Percentiles rank a stretch among this genome's conserved stretches.
These are phyloP conservation scores for Paecilomyces dactylethromorphus DNA, from an alignment of 2,329 filamentous ascomycete genomes.

Conservation along the genomic window DNA sequence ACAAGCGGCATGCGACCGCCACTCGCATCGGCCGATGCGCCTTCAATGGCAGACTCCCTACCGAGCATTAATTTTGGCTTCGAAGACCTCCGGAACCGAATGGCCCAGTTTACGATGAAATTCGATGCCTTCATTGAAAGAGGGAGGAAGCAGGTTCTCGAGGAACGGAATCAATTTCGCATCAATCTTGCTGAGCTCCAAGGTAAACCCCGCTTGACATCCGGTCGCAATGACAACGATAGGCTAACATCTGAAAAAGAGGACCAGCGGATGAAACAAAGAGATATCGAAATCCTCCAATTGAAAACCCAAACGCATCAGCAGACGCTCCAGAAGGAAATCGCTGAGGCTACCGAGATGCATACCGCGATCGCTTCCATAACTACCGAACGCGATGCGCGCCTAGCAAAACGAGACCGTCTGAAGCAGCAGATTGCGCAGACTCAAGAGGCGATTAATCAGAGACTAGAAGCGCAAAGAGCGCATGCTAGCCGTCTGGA, in stretches of 20 bases:
- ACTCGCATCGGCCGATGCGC: constrained; percentile 45
- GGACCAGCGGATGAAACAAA: constrained; percentile 83
- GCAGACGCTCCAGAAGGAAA: constrained; percentile 52
- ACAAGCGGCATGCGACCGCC: constrained; percentile 48
- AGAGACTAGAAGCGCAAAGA: constrained; percentile 40
- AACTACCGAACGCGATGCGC: constrained; percentile 49
- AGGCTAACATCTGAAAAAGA: constrained; percentile 46
- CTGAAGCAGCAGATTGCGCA: constrained; percentile 50
- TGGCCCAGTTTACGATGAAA: constrained; percentile 82
- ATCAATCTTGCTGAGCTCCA: constrained; percentile 84
- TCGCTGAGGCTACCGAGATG: constrained; percentile 57
- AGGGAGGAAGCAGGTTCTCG: constrained; percentile 78
- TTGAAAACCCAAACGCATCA: constrained; percentile 51
- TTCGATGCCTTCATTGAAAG: constrained; percentile 95
- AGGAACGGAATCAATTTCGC: constrained; percentile 90
- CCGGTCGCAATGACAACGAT: background rate
- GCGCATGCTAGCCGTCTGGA: constrained; percentile 63
- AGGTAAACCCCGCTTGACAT: constrained; percentile 48
- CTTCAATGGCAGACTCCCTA: constrained; percentile 61
- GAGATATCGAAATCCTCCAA: constrained; percentile 71
- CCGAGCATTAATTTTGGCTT: constrained; percentile 94
- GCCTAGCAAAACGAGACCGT: constrained; percentile 48
- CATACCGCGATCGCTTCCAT: constrained; percentile 53
- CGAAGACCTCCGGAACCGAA: constrained; percentile 88
- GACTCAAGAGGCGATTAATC: constrained; percentile 40